Evolutionary conservation across 73 alveolate species (phyloP).

Genomic region (Paramecium biaurelia): DNA sequence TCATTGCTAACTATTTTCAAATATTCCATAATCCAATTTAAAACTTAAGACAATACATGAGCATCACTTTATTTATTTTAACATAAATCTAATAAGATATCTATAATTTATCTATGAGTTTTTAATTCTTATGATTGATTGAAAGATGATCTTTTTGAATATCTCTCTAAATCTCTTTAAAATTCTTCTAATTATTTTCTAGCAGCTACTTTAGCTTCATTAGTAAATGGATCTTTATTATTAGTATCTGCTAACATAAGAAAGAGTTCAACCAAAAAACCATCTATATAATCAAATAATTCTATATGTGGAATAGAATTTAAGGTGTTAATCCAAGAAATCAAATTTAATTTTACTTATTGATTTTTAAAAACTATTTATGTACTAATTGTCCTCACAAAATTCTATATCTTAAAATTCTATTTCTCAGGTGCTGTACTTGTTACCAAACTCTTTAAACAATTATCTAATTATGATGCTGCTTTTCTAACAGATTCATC

Average conservation of each 20-base stretch:
- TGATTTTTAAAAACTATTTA: neutral
- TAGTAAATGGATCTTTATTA: slow-evolving; percentile 1
- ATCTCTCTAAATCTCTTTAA: slow-evolving; percentile 12
- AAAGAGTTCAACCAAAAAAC: neutral
- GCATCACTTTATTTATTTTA: neutral
- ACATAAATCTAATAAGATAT: neutral
- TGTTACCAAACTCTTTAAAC: slow-evolving; percentile 42
- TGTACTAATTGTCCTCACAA: neutral
- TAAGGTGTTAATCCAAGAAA: slow-evolving; percentile 32
- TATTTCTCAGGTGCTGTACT: slow-evolving; percentile 44
- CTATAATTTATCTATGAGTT: slow-evolving; percentile 42
- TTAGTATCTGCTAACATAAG: neutral
- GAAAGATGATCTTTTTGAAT: neutral
- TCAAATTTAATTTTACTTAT: neutral
- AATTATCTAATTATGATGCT: slow-evolving; percentile 36
- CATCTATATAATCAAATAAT: neutral
- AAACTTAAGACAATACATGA: neutral
- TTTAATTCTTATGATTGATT: slow-evolving; percentile 8
- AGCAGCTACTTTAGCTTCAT: neutral
- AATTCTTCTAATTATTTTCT: slow-evolving; percentile 28
- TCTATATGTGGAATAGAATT: slow-evolving; percentile 43
- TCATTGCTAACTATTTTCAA: slow-evolving; percentile 9
- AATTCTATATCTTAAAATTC: neutral
- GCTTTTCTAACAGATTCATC: slow-evolving; percentile 33
- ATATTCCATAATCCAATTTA: slow-evolving; percentile 26